Percentiles rank a stretch among this genome's conserved stretches.
phyloP scores from a whole-genome alignment of 495 filamentous ascomycete species.

The Lophiotrema nucula region DNA sequence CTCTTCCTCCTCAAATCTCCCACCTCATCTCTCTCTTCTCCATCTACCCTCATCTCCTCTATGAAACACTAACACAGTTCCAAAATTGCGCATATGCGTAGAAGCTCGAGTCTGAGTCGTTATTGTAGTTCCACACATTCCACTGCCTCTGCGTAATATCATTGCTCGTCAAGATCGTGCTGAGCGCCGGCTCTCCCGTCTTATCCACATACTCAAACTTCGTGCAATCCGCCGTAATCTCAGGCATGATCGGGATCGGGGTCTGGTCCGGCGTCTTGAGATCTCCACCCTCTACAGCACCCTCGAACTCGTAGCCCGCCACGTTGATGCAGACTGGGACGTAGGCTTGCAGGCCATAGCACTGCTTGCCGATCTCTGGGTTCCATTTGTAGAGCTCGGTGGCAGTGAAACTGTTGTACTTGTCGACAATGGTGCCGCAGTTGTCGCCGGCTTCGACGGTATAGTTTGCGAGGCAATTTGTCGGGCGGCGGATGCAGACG shows the following conservation, averaged over 20 bases:
- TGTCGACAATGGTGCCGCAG: constrained; percentile 22
- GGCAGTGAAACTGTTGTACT: constrained; percentile 23
- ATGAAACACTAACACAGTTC: neutral
- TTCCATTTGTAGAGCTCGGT: constrained; percentile 21
- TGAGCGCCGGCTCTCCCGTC: constrained; percentile 2
- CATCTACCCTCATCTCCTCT: neutral
- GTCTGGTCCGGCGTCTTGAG: constrained; percentile 10
- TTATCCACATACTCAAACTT: constrained; percentile 17
- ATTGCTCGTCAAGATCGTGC: constrained; percentile 1
- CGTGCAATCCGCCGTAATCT: constrained; percentile 16
- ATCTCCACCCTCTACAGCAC: constrained; percentile 15
- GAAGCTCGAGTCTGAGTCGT: constrained; percentile 5
- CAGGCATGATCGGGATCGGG: constrained; percentile 11
- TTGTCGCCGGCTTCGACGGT: constrained; percentile 19
- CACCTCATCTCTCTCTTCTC: neutral
- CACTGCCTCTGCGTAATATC: constrained; percentile 18
- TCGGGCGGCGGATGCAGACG: constrained; percentile 21
- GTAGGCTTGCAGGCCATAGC: constrained; percentile 20
- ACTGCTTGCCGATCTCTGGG: constrained; percentile 16
- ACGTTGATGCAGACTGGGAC: constrained; percentile 22
- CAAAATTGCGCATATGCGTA: constrained; percentile 15
- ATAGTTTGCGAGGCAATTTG: constrained; percentile 24
- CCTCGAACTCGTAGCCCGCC: constrained; percentile 16
- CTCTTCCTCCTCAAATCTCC: too few relatives aligned
- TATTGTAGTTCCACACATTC: constrained; percentile 18